Evolutionary conservation across 1,284 basidiomycete genomes (phyloP).

Genomic region (Apiotrichum siamense): DNA sequence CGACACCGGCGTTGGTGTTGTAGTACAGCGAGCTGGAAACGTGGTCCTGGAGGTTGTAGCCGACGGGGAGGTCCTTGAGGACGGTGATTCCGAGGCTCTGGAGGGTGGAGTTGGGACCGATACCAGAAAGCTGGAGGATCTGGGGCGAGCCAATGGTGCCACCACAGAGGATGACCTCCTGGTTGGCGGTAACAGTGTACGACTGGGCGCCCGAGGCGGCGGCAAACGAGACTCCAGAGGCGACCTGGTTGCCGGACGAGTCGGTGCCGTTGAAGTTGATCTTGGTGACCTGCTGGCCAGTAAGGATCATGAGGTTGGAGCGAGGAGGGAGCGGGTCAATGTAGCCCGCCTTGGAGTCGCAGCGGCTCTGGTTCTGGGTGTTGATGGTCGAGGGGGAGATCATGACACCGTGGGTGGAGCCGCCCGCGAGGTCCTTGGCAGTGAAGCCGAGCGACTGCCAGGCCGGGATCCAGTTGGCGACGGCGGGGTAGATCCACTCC

Average conservation of each 20-base stretch:
- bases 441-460: slow-evolving; percentile 51
- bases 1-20: slow-evolving; percentile 15
- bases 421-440: slow-evolving; percentile 47
- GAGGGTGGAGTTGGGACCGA: slow-evolving; percentile 60
- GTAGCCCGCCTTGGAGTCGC: slow-evolving; percentile 63
- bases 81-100: slow-evolving; percentile 52
- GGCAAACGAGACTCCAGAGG: slow-evolving; percentile 58
- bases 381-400: slow-evolving; percentile 62
- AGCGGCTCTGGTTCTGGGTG: slow-evolving; percentile 59
- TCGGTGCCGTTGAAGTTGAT: slow-evolving; percentile 56
- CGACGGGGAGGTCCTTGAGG: slow-evolving; percentile 60
- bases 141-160: slow-evolving; percentile 63
- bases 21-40: slow-evolving; percentile 47
- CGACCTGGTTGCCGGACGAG: slow-evolving; percentile 50
- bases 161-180: slow-evolving; percentile 52
- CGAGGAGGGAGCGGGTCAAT: slow-evolving; percentile 59
- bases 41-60: slow-evolving; percentile 70
- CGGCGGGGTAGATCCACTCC: slow-evolving; percentile 50
- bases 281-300: slow-evolving; percentile 57
- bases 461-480: slow-evolving; percentile 54
- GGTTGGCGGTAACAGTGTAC: slow-evolving; percentile 52
- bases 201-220: slow-evolving; percentile 34
- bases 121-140: slow-evolving; percentile 63
- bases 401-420: slow-evolving; percentile 34
- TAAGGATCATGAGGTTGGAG: slow-evolving; percentile 58